These are phyloP conservation scores for Boletus insuetus DNA, from an alignment of 768 basidiomycete genomes.

Conservation along the genomic window DNA sequence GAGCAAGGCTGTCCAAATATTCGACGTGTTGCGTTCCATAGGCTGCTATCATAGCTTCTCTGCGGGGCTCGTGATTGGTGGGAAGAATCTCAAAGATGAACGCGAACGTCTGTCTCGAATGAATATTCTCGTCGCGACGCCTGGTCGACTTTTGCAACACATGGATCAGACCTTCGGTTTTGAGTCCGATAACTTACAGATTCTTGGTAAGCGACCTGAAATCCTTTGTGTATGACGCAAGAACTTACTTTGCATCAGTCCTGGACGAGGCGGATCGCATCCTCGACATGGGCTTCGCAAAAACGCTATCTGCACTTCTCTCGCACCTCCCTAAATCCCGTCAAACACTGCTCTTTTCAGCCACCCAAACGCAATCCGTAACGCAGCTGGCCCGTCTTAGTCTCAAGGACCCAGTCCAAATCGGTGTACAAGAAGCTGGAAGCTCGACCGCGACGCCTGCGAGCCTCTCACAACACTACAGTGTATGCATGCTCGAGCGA, in stretches of 20 bases:
- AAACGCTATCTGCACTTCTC: constrained; percentile 87
- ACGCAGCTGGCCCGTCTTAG: constrained; percentile 86
- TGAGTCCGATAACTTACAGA: constrained; percentile 85
- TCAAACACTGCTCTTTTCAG: constrained; percentile 95
- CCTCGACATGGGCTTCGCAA: constrained; percentile 93
- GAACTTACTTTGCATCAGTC: constrained; percentile 43
- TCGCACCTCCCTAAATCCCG: constrained; percentile 86
- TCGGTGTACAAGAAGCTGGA: constrained; percentile 57
- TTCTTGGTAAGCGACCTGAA: constrained; percentile 61
- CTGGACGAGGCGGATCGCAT: constrained; percentile 97
- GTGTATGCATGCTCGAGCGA: constrained; percentile 75
- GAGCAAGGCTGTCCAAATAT: constrained; percentile 91
- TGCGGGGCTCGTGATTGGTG: constrained; percentile 93
- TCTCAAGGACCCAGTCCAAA: constrained; percentile 73
- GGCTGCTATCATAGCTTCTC: constrained; percentile 91
- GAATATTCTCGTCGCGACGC: constrained; percentile 99
- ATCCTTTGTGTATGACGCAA: background rate
- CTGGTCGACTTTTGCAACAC: constrained; percentile 91
- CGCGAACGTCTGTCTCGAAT: constrained; percentile 83
- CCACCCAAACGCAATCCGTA: constrained; percentile 91
- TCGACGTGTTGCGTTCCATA: constrained; percentile 91
- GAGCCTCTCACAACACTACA: constrained; percentile 85
- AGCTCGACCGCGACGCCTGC: constrained; percentile 58
- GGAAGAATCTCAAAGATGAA: constrained; percentile 94
- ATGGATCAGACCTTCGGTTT: constrained; percentile 98